Evolutionary conservation across 352 stramenopile genomes (phyloP).

Genomic region (Globisporangium radiosum): DNA sequence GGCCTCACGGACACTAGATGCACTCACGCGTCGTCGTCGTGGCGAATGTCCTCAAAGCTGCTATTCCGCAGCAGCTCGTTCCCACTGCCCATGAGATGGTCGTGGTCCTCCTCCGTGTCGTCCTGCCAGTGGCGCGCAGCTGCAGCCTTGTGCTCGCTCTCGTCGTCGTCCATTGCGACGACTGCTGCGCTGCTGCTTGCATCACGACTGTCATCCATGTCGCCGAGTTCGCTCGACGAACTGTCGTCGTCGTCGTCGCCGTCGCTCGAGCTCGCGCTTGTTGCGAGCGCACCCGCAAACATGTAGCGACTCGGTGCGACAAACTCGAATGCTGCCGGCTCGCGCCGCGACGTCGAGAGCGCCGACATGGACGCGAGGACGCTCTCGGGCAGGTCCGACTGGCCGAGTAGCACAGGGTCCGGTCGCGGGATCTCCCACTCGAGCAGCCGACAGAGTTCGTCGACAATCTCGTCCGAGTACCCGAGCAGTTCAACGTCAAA

Average conservation of each 20-base stretch:
- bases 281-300: conserved; percentile 62
- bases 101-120: conserved; percentile 45
- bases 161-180: conserved; percentile 31
- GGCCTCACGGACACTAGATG: neutral
- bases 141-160: conserved; percentile 17
- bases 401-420: conserved; percentile 53
- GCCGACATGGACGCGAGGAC: conserved; percentile 18
- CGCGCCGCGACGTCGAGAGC: conserved; percentile 13
- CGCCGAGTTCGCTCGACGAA: neutral
- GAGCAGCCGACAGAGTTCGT: conserved; percentile 69
- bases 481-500: conserved; percentile 82
- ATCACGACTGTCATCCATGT: too few relatives aligned
- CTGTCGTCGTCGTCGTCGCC: conserved; percentile 39
- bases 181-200: conserved; percentile 1
- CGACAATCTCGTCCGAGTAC: conserved; percentile 81
- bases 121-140: conserved; percentile 23
- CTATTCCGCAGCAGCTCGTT: conserved; percentile 60
- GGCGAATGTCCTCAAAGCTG: conserved; percentile 44
- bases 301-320: conserved; percentile 64
- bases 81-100: conserved; percentile 69
- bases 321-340: conserved; percentile 56
- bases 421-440: conserved; percentile 74
- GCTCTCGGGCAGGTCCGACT: conserved; percentile 43
- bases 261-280: conserved; percentile 53
- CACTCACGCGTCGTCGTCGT: conserved; percentile 4